Evolutionary conservation across 768 basidiomycete genomes (phyloP), one percentile per base, ranked within the genome.

Genomic region (Asterophora lycoperdoides): DNA sequence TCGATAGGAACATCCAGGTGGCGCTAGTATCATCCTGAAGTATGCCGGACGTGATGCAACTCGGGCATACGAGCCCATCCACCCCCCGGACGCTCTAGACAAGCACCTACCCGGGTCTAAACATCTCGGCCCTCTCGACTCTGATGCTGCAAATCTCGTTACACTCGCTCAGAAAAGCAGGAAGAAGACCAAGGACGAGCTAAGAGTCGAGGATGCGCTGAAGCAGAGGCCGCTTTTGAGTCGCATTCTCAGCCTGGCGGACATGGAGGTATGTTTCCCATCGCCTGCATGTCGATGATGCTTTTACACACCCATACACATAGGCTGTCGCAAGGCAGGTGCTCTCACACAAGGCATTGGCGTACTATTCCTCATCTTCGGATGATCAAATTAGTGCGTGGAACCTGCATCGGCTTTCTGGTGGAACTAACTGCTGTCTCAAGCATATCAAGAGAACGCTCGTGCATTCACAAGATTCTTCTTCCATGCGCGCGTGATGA

Each of bases 41-140:
- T 89, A 91, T 58, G 93, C 81, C 8, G 94, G 94, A 8, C 78
- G 75, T 52, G 93, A 93, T 63, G 91, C 90, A n/a, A 89, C 88
- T 0, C 66, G 67, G 5, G 84, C 71, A 4, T 89, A 84, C 60
- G 77, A 86, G 52, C 86, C 88, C 5, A 89, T 96, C 36, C 94
- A 97, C 66, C 84, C 93, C 3, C 80, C 85, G 19, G 85, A 88
- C 55, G 83, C 89, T 15, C 77, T 95, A 41, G 78, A 84, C 43
- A 82, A 80, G 65, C 77, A 85, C 62, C 73, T 92, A 15, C 77
- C 83, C 8, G 66, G 70, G 13, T 80, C 84, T 20, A 89, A 85
- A 60, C 84, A 87, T 62, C 72, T 93, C 9, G 92, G 92, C 1
- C 60, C 71, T 3, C 69, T 95, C 23, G 77, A 80, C 36, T 59